phyloP scores from a whole-genome alignment of 495 filamentous ascomycete species.

The Cladorrhinum samala region DNA sequence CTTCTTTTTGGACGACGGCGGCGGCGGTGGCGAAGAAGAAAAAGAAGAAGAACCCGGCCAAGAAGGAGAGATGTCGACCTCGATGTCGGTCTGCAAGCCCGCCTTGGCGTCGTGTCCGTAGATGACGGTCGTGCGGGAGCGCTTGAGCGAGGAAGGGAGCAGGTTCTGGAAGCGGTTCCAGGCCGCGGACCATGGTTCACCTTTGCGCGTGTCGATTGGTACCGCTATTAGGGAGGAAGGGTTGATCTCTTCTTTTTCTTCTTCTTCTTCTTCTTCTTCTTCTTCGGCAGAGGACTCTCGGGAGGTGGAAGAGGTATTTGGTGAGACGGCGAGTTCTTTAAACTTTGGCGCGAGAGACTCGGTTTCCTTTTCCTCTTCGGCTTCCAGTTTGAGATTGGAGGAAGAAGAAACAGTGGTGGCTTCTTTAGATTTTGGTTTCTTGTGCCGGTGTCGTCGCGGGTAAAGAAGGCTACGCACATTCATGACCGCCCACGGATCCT shows the following conservation, averaged over 20 bases:
- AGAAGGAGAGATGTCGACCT: slow-evolving; percentile 30
- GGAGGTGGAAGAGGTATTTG: too few relatives aligned
- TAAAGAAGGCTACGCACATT: slow-evolving; percentile 73
- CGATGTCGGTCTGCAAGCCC: slow-evolving; percentile 48
- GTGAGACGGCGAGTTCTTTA: neutral
- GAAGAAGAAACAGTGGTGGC: too few relatives aligned
- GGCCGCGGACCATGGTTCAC: slow-evolving; percentile 63
- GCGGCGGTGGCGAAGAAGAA: too few relatives aligned
- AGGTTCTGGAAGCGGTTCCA: slow-evolving; percentile 35
- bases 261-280: neutral
- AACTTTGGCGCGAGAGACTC: neutral
- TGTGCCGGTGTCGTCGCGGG: slow-evolving; percentile 4
- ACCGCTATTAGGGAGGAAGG: slow-evolving; percentile 29
- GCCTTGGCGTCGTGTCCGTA: slow-evolving; percentile 82
- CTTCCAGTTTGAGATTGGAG: neutral
- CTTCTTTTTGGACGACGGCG: neutral
- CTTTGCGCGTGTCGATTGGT: slow-evolving; percentile 51
- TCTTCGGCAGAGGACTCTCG: too few relatives aligned
- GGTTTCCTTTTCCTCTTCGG: neutral
- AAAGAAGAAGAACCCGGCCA: too few relatives aligned
- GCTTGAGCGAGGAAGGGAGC: neutral
- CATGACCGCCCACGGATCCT: slow-evolving; percentile 80
- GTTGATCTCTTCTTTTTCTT: neutral
- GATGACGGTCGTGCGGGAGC: slow-evolving; percentile 37
- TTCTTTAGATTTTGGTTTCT: slow-evolving; percentile 3